These are phyloP conservation scores for Aureobasidium sp. DNA, from an alignment of 2,329 filamentous ascomycete genomes.

Conservation along the genomic window DNA sequence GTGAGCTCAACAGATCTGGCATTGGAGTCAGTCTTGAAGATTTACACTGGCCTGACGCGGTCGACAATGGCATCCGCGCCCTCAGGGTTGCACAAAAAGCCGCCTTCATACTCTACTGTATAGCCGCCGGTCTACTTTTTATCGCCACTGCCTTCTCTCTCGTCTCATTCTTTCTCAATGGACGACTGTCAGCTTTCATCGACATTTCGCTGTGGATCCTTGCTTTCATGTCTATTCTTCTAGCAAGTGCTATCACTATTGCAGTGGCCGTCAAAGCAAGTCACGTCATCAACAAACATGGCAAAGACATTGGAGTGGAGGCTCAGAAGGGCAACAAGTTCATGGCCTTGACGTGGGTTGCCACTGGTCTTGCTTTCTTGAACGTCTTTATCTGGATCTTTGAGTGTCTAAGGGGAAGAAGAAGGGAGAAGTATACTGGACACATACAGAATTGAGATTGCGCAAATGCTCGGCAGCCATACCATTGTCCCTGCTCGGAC, in stretches of 20 bases:
- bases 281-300: conserved; percentile 48
- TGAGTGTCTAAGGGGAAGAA: conserved; percentile 2
- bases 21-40: conserved; percentile 44
- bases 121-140: conserved; percentile 49
- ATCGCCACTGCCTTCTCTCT: conserved; percentile 43
- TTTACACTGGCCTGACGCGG: conserved; percentile 49
- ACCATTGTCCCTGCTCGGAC: too few species aligned
- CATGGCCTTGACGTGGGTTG: conserved; percentile 53
- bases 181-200: conserved; percentile 40
- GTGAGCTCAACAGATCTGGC: conserved; percentile 39
- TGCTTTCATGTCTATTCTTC: conserved; percentile 55
- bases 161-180: conserved; percentile 39
- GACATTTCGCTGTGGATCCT: conserved; percentile 46
- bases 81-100: conserved; percentile 45
- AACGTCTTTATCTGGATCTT: conserved; percentile 6
- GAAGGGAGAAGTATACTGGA: background rate
- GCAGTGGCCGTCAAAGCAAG: conserved; percentile 52
- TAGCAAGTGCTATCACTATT: conserved; percentile 67
- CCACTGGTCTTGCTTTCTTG: conserved; percentile 34
- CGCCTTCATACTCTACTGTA: conserved; percentile 53
- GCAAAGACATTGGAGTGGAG: conserved; percentile 42
- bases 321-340: conserved; percentile 49
- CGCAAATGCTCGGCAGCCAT: too few species aligned
- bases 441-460: background rate
- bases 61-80: conserved; percentile 47